phyloP scores from a whole-genome alignment of 352 stramenopile genomes.

The Phytophthora niederhauseri region DNA sequence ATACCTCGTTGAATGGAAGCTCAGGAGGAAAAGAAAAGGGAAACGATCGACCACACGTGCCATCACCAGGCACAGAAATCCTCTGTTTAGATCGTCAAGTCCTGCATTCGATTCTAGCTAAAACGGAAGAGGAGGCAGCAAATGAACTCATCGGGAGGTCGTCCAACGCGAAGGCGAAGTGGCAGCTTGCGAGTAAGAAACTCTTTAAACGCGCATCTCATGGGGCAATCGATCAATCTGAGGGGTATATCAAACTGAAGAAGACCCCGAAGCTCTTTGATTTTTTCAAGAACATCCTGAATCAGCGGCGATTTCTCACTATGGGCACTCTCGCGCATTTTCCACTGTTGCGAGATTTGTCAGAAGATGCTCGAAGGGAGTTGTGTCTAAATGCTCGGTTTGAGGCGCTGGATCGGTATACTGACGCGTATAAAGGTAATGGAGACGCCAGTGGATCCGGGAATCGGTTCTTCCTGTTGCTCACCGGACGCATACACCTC shows the following conservation, averaged over 20 bases:
- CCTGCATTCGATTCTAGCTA: conserved; percentile 43
- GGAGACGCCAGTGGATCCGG: conserved; percentile 24
- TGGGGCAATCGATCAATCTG: conserved; percentile 13
- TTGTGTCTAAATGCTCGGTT: conserved; percentile 60
- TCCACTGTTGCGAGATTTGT: conserved; percentile 45
- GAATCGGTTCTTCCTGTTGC: conserved; percentile 53
- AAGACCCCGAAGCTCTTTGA: conserved; percentile 63
- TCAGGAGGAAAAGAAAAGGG: not conserved
- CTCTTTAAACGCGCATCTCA: conserved; percentile 26
- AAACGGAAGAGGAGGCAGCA: conserved; percentile 57
- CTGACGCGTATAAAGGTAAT: conserved; percentile 53
- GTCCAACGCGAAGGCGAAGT: conserved; percentile 49
- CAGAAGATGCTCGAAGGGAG: conserved; percentile 46
- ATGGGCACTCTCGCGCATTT: conserved; percentile 62
- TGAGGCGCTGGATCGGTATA: conserved; percentile 55
- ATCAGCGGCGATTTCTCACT: conserved; percentile 65
- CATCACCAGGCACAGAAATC: conserved; percentile 27
- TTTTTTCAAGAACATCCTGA: conserved; percentile 71
- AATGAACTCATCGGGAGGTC: conserved; percentile 47
- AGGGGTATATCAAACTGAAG: conserved; percentile 1
- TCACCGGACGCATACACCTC: conserved; percentile 54
- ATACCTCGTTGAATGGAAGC: conserved; percentile 7
- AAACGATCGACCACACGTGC: not conserved
- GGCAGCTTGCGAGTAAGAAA: conserved; percentile 52
- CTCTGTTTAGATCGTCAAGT: conserved; percentile 46